Percentiles rank a stretch among this genome's conserved stretches.
These are phyloP conservation scores for Alternaria triticimaculans DNA, from an alignment of 2,329 filamentous ascomycete species.

Conservation along the genomic window DNA sequence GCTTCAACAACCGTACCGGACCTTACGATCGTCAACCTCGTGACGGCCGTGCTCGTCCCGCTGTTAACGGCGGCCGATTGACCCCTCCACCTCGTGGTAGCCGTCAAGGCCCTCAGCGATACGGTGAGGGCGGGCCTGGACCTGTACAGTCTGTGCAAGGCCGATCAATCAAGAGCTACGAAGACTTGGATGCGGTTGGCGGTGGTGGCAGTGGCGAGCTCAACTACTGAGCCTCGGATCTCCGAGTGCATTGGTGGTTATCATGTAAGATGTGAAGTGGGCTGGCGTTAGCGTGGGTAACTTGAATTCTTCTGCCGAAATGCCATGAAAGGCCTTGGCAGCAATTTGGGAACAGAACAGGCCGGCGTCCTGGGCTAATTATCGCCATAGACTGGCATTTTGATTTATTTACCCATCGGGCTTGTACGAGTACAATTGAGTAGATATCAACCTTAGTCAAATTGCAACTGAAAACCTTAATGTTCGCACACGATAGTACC, in stretches of 20 bases:
- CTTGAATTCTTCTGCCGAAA: slow-evolving; percentile 17
- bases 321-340: slow-evolving; percentile 13
- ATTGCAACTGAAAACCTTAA: not conserved
- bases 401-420: slow-evolving; percentile 1
- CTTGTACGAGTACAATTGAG: slow-evolving; percentile 7
- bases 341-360: slow-evolving; percentile 4
- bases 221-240: slow-evolving; percentile 70
- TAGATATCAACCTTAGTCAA: slow-evolving; percentile 2
- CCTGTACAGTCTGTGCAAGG: slow-evolving; percentile 92
- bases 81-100: slow-evolving; percentile 59
- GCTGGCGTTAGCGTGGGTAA: slow-evolving; percentile 23
- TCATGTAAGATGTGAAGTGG: slow-evolving; percentile 17
- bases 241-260: slow-evolving; percentile 1
- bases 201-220: slow-evolving; percentile 75
- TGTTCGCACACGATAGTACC: not conserved
- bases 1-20: slow-evolving; percentile 49
- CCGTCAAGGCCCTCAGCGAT: slow-evolving; percentile 64
- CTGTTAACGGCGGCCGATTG: slow-evolving; percentile 55
- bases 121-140: slow-evolving; percentile 77
- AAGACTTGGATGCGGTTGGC: slow-evolving; percentile 85
- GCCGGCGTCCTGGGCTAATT: slow-evolving; percentile 11
- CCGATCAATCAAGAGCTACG: slow-evolving; percentile 93
- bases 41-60: slow-evolving; percentile 55
- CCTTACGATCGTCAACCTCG: slow-evolving; percentile 51
- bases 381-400: not conserved